These are phyloP conservation scores for Suillus hirtellus DNA, from an alignment of 768 basidiomycete species.

Conservation along the genomic window DNA sequence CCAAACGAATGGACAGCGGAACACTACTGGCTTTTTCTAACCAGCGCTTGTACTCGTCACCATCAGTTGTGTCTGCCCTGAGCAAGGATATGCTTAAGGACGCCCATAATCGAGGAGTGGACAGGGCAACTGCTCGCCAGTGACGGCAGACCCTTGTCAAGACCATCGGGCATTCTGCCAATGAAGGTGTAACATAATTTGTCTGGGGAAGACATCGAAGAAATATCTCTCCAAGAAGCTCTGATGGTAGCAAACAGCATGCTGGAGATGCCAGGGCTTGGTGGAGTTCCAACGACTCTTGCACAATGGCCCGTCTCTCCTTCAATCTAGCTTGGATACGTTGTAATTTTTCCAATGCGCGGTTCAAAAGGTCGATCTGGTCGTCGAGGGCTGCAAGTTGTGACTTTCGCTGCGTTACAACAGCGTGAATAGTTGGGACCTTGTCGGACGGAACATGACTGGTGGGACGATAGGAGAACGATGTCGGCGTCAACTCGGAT, in stretches of 20 bases:
- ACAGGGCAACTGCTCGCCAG: constrained; percentile 33
- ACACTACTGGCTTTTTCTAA: constrained; percentile 31
- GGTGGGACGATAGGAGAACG: constrained; percentile 15
- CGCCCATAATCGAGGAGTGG: constrained; percentile 34
- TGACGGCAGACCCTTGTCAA: constrained; percentile 29
- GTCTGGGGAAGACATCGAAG: constrained; percentile 26
- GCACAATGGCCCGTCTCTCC: constrained; percentile 18
- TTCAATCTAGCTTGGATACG: constrained; percentile 21
- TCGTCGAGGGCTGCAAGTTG: constrained; percentile 23
- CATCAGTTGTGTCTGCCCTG: constrained; percentile 14
- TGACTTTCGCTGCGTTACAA: constrained; percentile 22
- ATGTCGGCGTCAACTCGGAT: constrained; percentile 21
- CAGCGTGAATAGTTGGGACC: constrained; percentile 16
- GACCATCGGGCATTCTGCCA: constrained; percentile 25
- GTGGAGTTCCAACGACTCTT: constrained; percentile 25
- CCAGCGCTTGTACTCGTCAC: constrained; percentile 27
- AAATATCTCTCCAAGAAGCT: constrained; percentile 33
- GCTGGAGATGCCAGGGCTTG: constrained; percentile 23
- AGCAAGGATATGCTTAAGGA: constrained; percentile 27
- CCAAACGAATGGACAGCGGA: constrained; percentile 24
- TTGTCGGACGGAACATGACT: constrained; percentile 22
- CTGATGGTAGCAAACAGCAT: constrained; percentile 26
- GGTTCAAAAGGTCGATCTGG: constrained; percentile 22
- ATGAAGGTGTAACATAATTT: constrained; percentile 26
- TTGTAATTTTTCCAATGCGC: constrained; percentile 21